Evolutionary conservation across 768 basidiomycete genomes (phyloP).

Genomic region (Podaxis rugospora): DNA sequence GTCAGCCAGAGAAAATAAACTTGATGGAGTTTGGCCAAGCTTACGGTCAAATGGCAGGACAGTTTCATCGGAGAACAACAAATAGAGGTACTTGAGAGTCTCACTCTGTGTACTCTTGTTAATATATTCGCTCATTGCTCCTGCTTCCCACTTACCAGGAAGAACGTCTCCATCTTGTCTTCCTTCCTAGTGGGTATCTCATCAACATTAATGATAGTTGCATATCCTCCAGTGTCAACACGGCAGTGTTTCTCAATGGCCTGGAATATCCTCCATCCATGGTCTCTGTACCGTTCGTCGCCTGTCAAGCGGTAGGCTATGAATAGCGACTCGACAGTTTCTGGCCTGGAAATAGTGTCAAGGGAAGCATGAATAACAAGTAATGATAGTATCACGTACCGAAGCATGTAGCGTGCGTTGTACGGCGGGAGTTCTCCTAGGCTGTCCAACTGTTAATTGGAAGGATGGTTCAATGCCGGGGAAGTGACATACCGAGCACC

Average conservation of each 20-base stretch:
- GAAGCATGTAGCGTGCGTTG: conserved; percentile 91
- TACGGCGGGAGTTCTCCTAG: conserved; percentile 47
- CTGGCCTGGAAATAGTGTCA: conserved; percentile 49
- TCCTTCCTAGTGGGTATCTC: conserved; percentile 60
- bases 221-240: conserved; percentile 78
- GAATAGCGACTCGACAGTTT: conserved; percentile 94
- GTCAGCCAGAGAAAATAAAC: neutral
- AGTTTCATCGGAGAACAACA: conserved; percentile 73
- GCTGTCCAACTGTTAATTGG: conserved; percentile 15
- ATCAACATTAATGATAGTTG: conserved; percentile 82
- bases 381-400: conserved; percentile 34
- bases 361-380: neutral
- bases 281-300: conserved; percentile 71
- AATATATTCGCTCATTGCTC: neutral
- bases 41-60: conserved; percentile 72
- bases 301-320: conserved; percentile 89
- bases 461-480: neutral
- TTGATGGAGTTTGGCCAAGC: conserved; percentile 23
- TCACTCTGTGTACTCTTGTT: conserved; percentile 54
- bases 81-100: conserved; percentile 87
- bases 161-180: conserved; percentile 96
- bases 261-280: conserved; percentile 87
- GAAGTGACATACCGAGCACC: conserved; percentile 50
- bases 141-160: conserved; percentile 55
- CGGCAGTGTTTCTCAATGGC: conserved; percentile 83